These are phyloP conservation scores for Murraya paniculata DNA, from an alignment of 345 rosid species.

Conservation along the genomic window DNA sequence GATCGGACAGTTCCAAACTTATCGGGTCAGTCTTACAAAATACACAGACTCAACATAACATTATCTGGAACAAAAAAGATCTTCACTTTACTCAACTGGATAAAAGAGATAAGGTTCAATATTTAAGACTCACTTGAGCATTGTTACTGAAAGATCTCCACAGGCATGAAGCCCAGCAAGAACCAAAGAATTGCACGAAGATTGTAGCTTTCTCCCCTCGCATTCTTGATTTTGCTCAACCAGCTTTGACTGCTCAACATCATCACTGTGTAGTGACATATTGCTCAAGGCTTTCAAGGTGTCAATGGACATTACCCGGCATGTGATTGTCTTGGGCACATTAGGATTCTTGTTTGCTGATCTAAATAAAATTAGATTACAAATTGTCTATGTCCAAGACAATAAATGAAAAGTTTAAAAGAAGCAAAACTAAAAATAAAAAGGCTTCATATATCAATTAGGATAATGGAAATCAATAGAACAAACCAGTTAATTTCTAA, in stretches of 20 bases:
- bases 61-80: not conserved
- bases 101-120: not conserved
- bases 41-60: not conserved
- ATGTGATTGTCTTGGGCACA: slow-evolving; percentile 70
- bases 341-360: slow-evolving; percentile 50
- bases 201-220: slow-evolving; percentile 21
- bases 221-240: slow-evolving; percentile 19
- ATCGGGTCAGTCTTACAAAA: not conserved
- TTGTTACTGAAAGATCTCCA: slow-evolving; percentile 91
- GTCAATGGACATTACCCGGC: slow-evolving; percentile 60
- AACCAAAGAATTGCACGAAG: slow-evolving; percentile 45
- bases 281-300: slow-evolving; percentile 56
- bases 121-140: slow-evolving; percentile 64
- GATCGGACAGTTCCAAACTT: not conserved
- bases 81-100: not conserved
- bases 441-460: not conserved
- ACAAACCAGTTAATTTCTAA: not conserved
- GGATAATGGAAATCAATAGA: not conserved
- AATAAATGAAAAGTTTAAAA: not conserved
- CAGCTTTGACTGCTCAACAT: slow-evolving; percentile 26
- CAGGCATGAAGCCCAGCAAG: slow-evolving; percentile 98
- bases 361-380: slow-evolving; percentile 47
- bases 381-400: slow-evolving; percentile 24
- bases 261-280: slow-evolving; percentile 28
- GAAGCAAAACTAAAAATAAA: not conserved